Percentiles rank a stretch among this genome's conserved stretches.
Evolutionary conservation across 345 rosid species (phyloP).

Genomic region (Iberis pinnata): DNA sequence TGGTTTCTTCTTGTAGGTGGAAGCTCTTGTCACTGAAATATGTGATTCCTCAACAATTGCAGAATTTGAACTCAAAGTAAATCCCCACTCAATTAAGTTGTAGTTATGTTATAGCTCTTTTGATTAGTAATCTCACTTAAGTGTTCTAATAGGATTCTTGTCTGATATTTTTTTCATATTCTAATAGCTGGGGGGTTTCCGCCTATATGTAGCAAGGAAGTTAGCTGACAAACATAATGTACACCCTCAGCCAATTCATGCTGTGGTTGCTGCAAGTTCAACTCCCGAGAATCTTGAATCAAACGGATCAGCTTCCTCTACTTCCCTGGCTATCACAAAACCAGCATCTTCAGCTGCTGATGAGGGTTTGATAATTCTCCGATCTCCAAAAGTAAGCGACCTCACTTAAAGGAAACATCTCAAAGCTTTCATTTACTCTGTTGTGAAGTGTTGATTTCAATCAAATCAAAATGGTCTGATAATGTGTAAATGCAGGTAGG

Average conservation of each 20-base stretch:
- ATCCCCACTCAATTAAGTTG: conserved; percentile 8
- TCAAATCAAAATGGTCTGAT: too few species aligned
- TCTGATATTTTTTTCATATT: conserved; percentile 16
- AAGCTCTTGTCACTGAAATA: conserved; percentile 63
- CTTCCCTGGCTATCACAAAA: conserved; percentile 58
- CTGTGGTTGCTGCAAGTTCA: conserved; percentile 29
- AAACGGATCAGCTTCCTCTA: conserved; percentile 45
- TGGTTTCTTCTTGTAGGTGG: conserved; percentile 39
- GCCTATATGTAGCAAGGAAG: conserved; percentile 57
- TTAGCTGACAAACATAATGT: conserved; percentile 33
- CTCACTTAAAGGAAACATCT: too few species aligned
- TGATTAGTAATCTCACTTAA: not conserved
- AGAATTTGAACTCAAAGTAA: conserved; percentile 61
- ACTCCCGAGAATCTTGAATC: conserved; percentile 16
- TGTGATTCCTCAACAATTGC: conserved; percentile 65
- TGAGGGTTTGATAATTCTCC: conserved; percentile 67
- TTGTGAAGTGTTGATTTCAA: too few species aligned
- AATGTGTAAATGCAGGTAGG: conserved; percentile 91
- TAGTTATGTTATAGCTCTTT: conserved; percentile 13
- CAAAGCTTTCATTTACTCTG: conserved; percentile 6
- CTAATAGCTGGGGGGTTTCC: conserved; percentile 68
- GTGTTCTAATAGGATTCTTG: not conserved
- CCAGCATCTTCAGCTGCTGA: conserved; percentile 57
- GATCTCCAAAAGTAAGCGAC: conserved; percentile 70
- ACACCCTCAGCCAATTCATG: conserved; percentile 35